These are phyloP conservation scores for Mycena galopus DNA, from an alignment of 768 basidiomycete genomes.

Conservation along the genomic window DNA sequence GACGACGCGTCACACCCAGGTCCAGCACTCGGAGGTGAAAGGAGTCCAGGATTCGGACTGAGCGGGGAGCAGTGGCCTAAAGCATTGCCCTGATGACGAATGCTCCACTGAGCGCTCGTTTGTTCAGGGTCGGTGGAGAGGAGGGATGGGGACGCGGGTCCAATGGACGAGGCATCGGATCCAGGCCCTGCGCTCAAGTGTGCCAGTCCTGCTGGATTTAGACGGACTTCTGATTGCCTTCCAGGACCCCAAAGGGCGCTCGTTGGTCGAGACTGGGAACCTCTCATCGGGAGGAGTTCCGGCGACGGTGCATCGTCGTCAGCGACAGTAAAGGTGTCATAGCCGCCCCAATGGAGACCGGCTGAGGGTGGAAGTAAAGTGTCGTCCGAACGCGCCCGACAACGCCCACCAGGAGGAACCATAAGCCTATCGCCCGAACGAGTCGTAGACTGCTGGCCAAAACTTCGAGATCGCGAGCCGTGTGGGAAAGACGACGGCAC, in stretches of 20 bases:
- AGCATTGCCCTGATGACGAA: too few relatives aligned
- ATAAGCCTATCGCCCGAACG: background rate
- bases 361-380: background rate
- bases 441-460: slow-evolving; percentile 1
- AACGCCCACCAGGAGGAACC: background rate
- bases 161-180: too few relatives aligned
- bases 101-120: too few relatives aligned
- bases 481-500: background rate
- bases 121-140: too few relatives aligned
- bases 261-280: background rate
- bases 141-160: too few relatives aligned
- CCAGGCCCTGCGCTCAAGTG: too few relatives aligned
- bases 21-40: background rate
- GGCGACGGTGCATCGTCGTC: slow-evolving; percentile 2
- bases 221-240: too few relatives aligned
- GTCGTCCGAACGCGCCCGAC: slow-evolving; percentile 11
- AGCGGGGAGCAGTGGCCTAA: too few relatives aligned
- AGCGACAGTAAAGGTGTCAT: background rate
- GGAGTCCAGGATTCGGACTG: too few relatives aligned
- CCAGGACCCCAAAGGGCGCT: too few relatives aligned
- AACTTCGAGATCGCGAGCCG: background rate
- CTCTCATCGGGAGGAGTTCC: background rate
- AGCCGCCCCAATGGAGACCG: background rate
- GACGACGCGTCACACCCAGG: slow-evolving; percentile 2
- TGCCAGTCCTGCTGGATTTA: too few relatives aligned